Evolutionary conservation across 1,284 basidiomycete species (phyloP).

Genomic region (Microbotryum lychnidis-dioicae): DNA sequence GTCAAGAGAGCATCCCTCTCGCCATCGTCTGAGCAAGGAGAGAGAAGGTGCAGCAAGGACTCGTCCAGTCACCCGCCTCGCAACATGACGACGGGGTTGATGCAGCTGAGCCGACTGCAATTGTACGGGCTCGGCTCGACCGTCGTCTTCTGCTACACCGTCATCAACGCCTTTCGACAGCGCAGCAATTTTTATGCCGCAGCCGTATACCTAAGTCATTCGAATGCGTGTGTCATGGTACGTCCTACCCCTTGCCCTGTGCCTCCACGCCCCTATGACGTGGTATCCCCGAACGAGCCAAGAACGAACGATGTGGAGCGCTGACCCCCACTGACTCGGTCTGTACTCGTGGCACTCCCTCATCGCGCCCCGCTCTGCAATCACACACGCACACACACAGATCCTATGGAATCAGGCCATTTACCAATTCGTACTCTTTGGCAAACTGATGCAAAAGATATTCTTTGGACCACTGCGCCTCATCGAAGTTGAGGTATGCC

Average conservation of each 20-base stretch:
- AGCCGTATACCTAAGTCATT: constrained; percentile 82
- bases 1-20: too few species aligned
- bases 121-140: constrained; percentile 25
- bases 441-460: constrained; percentile 69
- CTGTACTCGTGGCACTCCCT: background rate
- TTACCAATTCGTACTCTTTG: constrained; percentile 64
- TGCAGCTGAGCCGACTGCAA: constrained; percentile 12
- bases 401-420: constrained; percentile 88
- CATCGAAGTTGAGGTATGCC: constrained; percentile 79
- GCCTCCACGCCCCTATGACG: background rate
- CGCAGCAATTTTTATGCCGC: constrained; percentile 93
- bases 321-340: too few species aligned
- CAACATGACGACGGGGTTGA: background rate
- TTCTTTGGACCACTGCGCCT: constrained; percentile 87
- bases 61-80: too few species aligned
- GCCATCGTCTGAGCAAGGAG: too few species aligned
- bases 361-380: background rate
- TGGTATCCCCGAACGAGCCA: too few species aligned
- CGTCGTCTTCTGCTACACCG: constrained; percentile 29
- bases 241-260: constrained; percentile 36
- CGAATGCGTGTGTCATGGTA: constrained; percentile 80
- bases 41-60: too few species aligned
- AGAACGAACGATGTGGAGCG: background rate
- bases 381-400: constrained; percentile 44
- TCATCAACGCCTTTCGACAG: constrained; percentile 68